These are phyloP conservation scores for Blakeslea trispora DNA, from an alignment of 371 early-diverging fungal species.

Conservation along the genomic window DNA sequence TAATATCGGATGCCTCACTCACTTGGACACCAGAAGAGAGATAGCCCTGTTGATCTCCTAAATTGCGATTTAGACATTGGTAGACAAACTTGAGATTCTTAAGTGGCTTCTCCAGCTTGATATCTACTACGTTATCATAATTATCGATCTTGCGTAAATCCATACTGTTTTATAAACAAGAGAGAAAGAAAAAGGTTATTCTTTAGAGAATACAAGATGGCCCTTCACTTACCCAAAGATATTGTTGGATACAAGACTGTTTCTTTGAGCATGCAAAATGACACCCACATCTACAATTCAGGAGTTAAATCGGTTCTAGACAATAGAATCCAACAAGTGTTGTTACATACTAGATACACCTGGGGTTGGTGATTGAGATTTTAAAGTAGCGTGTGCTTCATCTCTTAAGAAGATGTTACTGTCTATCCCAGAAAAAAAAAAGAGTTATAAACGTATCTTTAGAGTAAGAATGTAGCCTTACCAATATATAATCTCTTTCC, in stretches of 20 bases:
- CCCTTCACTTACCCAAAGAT: conserved; percentile 38
- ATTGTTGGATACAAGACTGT: conserved; percentile 44
- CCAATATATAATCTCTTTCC: conserved; percentile 38
- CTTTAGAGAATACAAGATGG: no score
- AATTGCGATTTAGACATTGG: conserved; percentile 24
- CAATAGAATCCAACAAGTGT: no score
- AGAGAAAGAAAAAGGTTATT: no score
- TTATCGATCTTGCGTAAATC: conserved; percentile 36
- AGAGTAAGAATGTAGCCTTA: conserved; percentile 10
- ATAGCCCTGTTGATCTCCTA: conserved; percentile 40
- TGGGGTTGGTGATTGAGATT: conserved; percentile 34
- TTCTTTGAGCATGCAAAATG: conserved; percentile 37
- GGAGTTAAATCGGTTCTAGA: no score
- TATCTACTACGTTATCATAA: conserved; percentile 22
- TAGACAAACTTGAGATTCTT: conserved; percentile 25
- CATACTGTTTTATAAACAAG: no score
- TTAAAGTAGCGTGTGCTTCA: conserved; percentile 26
- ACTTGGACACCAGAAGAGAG: conserved; percentile 46
- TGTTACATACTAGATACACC: conserved; percentile 19
- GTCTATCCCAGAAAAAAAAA: conserved; percentile 25
- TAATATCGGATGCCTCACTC: conserved; percentile 36
- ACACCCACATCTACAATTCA: conserved; percentile 45
- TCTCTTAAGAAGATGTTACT: conserved; percentile 48
- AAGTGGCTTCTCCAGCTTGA: conserved; percentile 24
- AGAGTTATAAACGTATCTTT: neutral